Evolutionary conservation across 75 land plant genomes (phyloP).

Genomic region (Chamaecyparis obtusa): DNA sequence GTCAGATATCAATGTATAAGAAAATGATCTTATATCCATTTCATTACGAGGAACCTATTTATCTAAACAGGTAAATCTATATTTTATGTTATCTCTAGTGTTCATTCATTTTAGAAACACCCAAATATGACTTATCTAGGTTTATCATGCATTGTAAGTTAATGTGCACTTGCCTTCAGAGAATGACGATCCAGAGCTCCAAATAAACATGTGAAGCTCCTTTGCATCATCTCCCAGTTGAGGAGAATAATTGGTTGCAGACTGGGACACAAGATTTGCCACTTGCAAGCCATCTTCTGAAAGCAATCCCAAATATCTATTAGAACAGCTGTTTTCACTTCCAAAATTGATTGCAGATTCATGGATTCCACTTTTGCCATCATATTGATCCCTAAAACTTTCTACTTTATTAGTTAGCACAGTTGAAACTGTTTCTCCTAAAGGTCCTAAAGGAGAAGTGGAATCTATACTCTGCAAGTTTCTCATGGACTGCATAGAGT

Average conservation of each 20-base stretch:
- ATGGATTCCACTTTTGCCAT: not conserved
- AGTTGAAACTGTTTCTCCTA: not conserved
- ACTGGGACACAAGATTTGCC: constrained; percentile 14
- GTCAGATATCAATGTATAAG: not conserved
- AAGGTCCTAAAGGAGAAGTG: not conserved
- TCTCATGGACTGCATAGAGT: not conserved
- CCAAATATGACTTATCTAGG: not conserved
- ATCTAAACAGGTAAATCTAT: not conserved
- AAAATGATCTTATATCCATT: not conserved
- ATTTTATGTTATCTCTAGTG: not conserved
- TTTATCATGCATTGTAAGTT: not conserved
- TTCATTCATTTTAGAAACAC: not conserved
- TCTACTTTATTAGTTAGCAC: not conserved
- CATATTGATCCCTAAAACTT: not conserved
- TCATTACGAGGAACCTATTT: not conserved
- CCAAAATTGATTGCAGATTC: not conserved
- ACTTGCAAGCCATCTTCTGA: constrained; percentile 9
- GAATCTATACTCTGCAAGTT: constrained; percentile 5
- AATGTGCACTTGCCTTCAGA: constrained; percentile 31
- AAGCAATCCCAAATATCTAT: not conserved
- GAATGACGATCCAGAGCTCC: constrained; percentile 38
- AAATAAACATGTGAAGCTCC: constrained; percentile 57
- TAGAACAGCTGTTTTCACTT: not conserved
- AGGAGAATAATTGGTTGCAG: constrained; percentile 18
- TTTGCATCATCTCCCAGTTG: constrained; percentile 30